phyloP scores from a whole-genome alignment of 768 basidiomycete genomes.

The Tylopilus sp. region DNA sequence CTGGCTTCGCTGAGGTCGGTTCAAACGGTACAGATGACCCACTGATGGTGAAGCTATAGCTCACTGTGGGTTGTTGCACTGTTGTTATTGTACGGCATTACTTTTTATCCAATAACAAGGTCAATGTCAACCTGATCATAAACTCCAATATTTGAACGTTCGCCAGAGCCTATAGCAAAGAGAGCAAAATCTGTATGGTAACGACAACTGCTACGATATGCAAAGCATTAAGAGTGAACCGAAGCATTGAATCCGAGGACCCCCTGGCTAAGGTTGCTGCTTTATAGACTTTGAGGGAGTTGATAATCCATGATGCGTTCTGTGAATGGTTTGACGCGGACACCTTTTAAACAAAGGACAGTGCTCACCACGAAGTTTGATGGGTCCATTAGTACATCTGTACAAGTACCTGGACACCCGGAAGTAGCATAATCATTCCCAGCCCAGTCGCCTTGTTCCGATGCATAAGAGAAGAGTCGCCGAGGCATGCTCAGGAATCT shows the following conservation, averaged over 20 bases:
- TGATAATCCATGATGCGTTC: conserved; percentile 83
- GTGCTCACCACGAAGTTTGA: conserved; percentile 63
- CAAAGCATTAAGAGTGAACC: conserved; percentile 4
- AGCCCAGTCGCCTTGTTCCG: conserved; percentile 69
- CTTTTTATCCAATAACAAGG: too few species aligned
- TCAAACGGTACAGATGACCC: not conserved
- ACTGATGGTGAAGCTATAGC: conserved; percentile 29
- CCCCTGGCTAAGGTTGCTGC: conserved; percentile 46
- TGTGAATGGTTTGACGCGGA: conserved; percentile 24
- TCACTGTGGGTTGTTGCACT: too few species aligned
- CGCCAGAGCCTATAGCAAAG: conserved; percentile 13
- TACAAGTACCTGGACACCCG: conserved; percentile 73
- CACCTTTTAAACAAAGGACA: not conserved
- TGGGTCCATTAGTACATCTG: conserved; percentile 59
- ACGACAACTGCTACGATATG: conserved; percentile 8
- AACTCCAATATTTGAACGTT: too few species aligned
- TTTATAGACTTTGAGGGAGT: conserved; percentile 70
- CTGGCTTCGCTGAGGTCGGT: conserved; percentile 61
- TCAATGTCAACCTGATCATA: conserved; percentile 6
- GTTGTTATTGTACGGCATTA: too few species aligned
- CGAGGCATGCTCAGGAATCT: conserved; percentile 14
- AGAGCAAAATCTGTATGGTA: conserved; percentile 15
- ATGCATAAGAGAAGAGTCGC: conserved; percentile 5
- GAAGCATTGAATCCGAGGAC: conserved; percentile 22
- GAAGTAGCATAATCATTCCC: conserved; percentile 75